phyloP scores from a whole-genome alignment of 306 rosid species.

The Carpinus viminea region DNA sequence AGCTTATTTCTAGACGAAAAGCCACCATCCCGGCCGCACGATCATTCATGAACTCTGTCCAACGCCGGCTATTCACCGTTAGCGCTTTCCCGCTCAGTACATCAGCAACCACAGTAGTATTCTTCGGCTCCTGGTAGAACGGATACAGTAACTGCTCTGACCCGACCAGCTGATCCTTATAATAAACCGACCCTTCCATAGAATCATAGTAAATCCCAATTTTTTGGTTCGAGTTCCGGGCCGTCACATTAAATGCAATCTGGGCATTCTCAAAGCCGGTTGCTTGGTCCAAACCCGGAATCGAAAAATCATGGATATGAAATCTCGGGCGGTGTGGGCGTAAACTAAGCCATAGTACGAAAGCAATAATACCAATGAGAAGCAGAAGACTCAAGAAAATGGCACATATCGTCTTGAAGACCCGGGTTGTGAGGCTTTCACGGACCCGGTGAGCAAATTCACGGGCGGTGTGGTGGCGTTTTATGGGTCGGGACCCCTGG shows the following conservation, averaged over 20 bases:
- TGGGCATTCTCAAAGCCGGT: conserved; percentile 50
- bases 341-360: conserved; percentile 82
- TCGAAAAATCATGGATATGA: conserved; percentile 52
- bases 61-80: conserved; percentile 48
- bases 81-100: conserved; percentile 48
- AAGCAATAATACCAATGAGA: conserved; percentile 51
- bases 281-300: conserved; percentile 54
- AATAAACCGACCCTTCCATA: conserved; percentile 55
- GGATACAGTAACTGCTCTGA: conserved; percentile 35
- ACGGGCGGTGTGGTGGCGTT: conserved; percentile 62
- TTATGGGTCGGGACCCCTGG: conserved; percentile 31
- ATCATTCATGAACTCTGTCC: conserved; percentile 68
- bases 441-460: conserved; percentile 70
- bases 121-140: conserved; percentile 71
- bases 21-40: conserved; percentile 54
- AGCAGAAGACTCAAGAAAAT: conserved; percentile 57
- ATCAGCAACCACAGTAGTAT: conserved; percentile 43
- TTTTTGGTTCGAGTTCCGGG: conserved; percentile 73
- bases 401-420: conserved; percentile 67
- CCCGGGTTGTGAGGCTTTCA: conserved; percentile 74
- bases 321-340: conserved; percentile 91
- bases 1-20: conserved; percentile 60
- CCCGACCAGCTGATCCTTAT: conserved; percentile 64
- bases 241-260: conserved; percentile 46
- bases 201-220: conserved; percentile 63